Evolutionary conservation across 2,329 filamentous ascomycete species (phyloP).

Genomic region (Rugonectria rugulosa): DNA sequence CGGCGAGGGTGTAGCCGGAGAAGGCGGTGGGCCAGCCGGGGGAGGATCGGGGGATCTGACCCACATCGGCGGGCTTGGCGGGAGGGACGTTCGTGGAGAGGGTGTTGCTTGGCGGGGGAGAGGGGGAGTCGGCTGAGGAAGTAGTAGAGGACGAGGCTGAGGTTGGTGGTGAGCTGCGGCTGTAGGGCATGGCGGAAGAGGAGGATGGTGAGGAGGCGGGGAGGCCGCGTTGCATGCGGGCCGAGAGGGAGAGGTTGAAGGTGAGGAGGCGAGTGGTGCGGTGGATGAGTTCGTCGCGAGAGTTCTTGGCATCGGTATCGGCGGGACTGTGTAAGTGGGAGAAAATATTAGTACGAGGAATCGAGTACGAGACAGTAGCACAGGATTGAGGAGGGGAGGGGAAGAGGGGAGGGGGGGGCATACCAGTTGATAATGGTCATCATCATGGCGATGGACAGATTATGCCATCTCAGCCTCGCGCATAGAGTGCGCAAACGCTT

Average conservation of each 20-base stretch:
- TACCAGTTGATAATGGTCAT: conserved; percentile 51
- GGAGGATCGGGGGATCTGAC: conserved; percentile 21
- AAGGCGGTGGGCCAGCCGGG: conserved; percentile 32
- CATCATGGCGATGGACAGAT: conserved; percentile 50
- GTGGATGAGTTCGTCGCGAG: conserved; percentile 44
- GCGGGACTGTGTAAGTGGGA: conserved; percentile 39
- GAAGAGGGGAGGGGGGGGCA: conserved; percentile 18
- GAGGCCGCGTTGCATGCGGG: conserved; percentile 42
- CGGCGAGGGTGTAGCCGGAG: conserved; percentile 43
- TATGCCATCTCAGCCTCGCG: conserved; percentile 47
- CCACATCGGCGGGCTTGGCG: conserved; percentile 30
- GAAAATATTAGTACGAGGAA: no score
- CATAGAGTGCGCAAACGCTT: conserved; percentile 41
- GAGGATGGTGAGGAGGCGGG: conserved; percentile 17
- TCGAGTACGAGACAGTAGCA: no score
- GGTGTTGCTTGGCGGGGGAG: conserved; percentile 16
- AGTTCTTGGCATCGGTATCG: conserved; percentile 47
- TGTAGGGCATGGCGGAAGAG: conserved; percentile 16
- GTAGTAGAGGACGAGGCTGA: conserved; percentile 16
- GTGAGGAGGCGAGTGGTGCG: conserved; percentile 45
- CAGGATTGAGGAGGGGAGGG: no score
- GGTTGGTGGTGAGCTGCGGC: neutral
- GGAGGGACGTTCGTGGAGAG: conserved; percentile 22
- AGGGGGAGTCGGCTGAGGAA: conserved; percentile 27
- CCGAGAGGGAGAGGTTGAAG: conserved; percentile 44